These are phyloP conservation scores for Lobulomyces angularis DNA, from an alignment of 192 early-diverging fungal genomes.

Conservation along the genomic window DNA sequence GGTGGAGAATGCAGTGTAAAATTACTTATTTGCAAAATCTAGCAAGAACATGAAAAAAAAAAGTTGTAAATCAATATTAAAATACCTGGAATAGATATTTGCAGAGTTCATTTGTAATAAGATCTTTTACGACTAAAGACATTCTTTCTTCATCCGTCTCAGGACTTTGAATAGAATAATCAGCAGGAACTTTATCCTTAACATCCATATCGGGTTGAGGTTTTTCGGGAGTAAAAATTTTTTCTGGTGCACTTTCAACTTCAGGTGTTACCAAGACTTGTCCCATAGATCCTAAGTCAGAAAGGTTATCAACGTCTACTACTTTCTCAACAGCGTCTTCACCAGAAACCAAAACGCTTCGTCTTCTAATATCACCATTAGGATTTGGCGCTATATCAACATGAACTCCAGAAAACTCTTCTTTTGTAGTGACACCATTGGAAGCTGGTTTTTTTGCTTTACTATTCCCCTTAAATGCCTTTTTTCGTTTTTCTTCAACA, in stretches of 20 bases:
- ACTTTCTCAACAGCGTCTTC: not conserved
- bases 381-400: conserved; percentile 1
- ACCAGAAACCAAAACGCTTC: conserved; percentile 5
- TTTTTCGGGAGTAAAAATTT: not conserved
- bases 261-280: not conserved
- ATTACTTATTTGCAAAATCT: conserved; percentile 27
- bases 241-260: conserved; percentile 2
- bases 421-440: not conserved
- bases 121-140: conserved; percentile 23
- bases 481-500: conserved; percentile 7
- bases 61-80: conserved; percentile 13
- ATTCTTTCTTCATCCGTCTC: conserved; percentile 21
- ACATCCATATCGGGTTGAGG: too few species aligned
- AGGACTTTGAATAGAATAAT: too few species aligned
- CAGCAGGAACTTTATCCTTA: too few species aligned
- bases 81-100: conserved; percentile 71
- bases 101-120: conserved; percentile 74
- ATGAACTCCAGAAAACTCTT: conserved; percentile 1
- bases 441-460: not conserved
- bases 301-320: not conserved
- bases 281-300: conserved; percentile 6
- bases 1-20: conserved; percentile 26
- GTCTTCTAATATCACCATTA: conserved; percentile 1
- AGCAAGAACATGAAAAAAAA: conserved; percentile 1
- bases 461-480: too few species aligned